These are phyloP conservation scores for Candida stauntonica DNA, from an alignment of 805 yeast genomes.

Conservation along the genomic window DNA sequence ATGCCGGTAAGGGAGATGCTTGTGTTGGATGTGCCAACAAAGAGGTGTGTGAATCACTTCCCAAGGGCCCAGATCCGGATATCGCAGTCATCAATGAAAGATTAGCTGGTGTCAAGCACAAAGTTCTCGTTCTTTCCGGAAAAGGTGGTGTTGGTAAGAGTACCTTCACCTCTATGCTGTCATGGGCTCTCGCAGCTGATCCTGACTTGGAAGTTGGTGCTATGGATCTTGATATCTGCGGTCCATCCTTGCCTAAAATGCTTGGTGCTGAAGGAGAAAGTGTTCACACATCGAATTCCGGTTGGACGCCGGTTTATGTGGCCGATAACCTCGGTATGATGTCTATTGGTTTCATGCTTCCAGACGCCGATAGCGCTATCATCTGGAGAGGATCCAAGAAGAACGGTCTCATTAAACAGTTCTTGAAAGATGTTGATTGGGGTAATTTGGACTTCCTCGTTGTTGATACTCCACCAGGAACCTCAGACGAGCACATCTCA, in stretches of 20 bases:
- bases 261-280: slow-evolving; percentile 85
- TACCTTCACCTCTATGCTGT: slow-evolving; percentile 91
- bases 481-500: slow-evolving; percentile 93
- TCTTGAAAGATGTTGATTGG: slow-evolving; percentile 94
- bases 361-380: slow-evolving; percentile 87
- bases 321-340: slow-evolving; percentile 92
- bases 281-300: slow-evolving; percentile 83
- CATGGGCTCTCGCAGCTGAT: slow-evolving; percentile 89
- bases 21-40: slow-evolving; percentile 95
- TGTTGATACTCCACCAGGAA: slow-evolving; percentile 98
- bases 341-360: slow-evolving; percentile 94
- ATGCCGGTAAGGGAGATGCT: slow-evolving; percentile 92
- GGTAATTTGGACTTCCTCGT: slow-evolving; percentile 80
- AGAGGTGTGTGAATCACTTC: slow-evolving; percentile 79
- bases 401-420: slow-evolving; percentile 88
- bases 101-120: slow-evolving; percentile 64
- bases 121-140: slow-evolving; percentile 76
- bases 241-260: slow-evolving; percentile 95
- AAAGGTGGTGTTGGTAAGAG: slow-evolving; percentile 98
- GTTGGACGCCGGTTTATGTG: slow-evolving; percentile 96
- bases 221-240: slow-evolving; percentile 96
- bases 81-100: slow-evolving; percentile 69
- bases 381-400: slow-evolving; percentile 98
- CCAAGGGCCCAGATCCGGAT: slow-evolving; percentile 96
- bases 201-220: slow-evolving; percentile 76